These are phyloP conservation scores for Pseudozyma flocculosa DNA, from an alignment of 1,284 basidiomycete genomes.

Conservation along the genomic window DNA sequence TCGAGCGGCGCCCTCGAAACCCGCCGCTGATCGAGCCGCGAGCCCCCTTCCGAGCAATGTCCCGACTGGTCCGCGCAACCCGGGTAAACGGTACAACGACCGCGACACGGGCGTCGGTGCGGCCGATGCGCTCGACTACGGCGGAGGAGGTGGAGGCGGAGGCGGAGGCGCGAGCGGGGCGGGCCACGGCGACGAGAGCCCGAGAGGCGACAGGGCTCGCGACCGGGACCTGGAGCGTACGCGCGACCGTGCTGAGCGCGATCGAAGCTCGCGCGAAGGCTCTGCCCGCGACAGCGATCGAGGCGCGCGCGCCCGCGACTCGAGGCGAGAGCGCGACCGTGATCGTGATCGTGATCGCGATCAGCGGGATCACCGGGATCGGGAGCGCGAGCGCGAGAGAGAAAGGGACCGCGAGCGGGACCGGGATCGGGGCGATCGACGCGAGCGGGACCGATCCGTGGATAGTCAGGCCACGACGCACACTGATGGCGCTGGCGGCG, in stretches of 20 bases:
- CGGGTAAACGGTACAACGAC: slow-evolving; percentile 50
- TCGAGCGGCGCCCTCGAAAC: slow-evolving; percentile 10
- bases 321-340: slow-evolving; percentile 12
- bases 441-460: too few relatives aligned
- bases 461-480: too few relatives aligned
- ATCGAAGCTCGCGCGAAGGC: slow-evolving; percentile 14
- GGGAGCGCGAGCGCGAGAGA: slow-evolving; percentile 16
- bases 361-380: slow-evolving; percentile 10
- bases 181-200: slow-evolving; percentile 11
- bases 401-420: slow-evolving; percentile 12
- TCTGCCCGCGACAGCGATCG: background rate
- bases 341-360: slow-evolving; percentile 20
- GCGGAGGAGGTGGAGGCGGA: slow-evolving; percentile 25
- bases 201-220: slow-evolving; percentile 4
- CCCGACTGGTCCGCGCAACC: slow-evolving; percentile 41
- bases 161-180: slow-evolving; percentile 4
- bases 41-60: slow-evolving; percentile 35
- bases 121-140: slow-evolving; percentile 52
- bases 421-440: too few relatives aligned
- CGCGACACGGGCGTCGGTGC: slow-evolving; percentile 47
- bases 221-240: background rate
- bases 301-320: background rate
- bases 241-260: slow-evolving; percentile 1
- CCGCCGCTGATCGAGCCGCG: slow-evolving; percentile 7
- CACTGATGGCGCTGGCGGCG: too few relatives aligned